Evolutionary conservation across 1,284 basidiomycete species (phyloP).

Genomic region (Ceratobasidium sp.): DNA sequence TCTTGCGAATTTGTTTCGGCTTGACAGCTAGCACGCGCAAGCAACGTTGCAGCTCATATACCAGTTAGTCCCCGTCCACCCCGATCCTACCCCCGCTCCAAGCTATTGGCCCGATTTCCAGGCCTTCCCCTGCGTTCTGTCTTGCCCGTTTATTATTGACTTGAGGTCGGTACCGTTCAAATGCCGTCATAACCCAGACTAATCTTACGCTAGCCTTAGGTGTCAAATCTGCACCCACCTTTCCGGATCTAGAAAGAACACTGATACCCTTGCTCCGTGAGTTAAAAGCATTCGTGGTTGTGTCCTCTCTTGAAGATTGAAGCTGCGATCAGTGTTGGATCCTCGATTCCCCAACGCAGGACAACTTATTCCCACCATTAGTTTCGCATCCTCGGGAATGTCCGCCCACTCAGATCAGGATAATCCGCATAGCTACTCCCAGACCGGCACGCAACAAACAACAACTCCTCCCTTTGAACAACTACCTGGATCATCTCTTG

Average conservation of each 20-base stretch:
- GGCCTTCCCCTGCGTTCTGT: neutral
- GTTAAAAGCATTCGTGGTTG: neutral
- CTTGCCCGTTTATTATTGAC: neutral
- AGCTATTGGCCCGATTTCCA: neutral
- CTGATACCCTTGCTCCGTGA: neutral
- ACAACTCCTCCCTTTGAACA: neutral
- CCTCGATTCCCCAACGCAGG: neutral
- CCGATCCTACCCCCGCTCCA: neutral
- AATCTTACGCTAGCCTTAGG: neutral
- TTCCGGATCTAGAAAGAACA: neutral
- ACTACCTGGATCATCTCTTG: constrained; percentile 25
- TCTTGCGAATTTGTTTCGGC: neutral
- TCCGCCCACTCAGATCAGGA: neutral
- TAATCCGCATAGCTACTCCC: neutral
- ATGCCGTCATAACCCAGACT: neutral
- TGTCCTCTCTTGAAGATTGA: neutral
- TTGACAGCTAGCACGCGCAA: constrained; percentile 13
- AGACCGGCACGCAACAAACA: neutral
- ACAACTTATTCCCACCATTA: constrained; percentile 5
- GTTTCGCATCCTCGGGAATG: neutral
- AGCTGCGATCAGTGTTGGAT: constrained; percentile 14
- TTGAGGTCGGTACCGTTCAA: neutral
- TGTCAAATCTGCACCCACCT: neutral
- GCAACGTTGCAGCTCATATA: constrained; percentile 8
- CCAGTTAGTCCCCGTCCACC: neutral